Percentiles rank a stretch among this genome's conserved stretches.
These are phyloP conservation scores for Scleroderma bovista DNA, from an alignment of 768 basidiomycete genomes.

Conservation along the genomic window DNA sequence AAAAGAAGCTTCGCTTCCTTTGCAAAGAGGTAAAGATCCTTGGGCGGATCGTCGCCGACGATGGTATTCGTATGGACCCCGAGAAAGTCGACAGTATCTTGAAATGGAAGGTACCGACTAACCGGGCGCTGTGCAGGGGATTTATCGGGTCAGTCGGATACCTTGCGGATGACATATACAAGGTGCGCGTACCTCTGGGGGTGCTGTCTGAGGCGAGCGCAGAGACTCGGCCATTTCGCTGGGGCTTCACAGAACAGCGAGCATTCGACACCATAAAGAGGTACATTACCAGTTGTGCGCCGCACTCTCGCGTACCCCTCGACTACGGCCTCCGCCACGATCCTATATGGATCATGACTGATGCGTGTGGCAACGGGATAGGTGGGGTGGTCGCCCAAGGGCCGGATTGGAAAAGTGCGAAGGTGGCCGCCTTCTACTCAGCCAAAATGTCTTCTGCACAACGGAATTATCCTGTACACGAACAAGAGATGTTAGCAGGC, in stretches of 20 bases:
- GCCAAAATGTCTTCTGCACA: slow-evolving; percentile 31
- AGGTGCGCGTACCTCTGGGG: background rate
- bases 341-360: too few species aligned
- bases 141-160: too few species aligned
- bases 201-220: background rate
- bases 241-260: slow-evolving; percentile 13
- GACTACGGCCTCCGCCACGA: background rate
- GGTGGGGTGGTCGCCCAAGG: slow-evolving; percentile 2
- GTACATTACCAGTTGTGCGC: background rate
- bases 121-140: too few species aligned
- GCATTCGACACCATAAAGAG: slow-evolving; percentile 14
- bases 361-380: too few species aligned
- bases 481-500: slow-evolving; percentile 33
- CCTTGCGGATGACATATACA: slow-evolving; percentile 1
- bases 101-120: slow-evolving; percentile 20
- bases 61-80: slow-evolving; percentile 19
- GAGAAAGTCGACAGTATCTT: slow-evolving; percentile 15
- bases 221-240: too few species aligned
- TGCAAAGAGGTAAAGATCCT: slow-evolving; percentile 31
- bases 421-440: slow-evolving; percentile 1
- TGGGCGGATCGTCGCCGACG: slow-evolving; percentile 30
- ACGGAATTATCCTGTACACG: too few species aligned
- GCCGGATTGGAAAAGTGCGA: background rate
- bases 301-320: too few species aligned
- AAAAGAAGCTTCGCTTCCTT: slow-evolving; percentile 20